Evolutionary conservation across 2,329 filamentous ascomycete genomes (phyloP), one percentile per base, ranked within the genome.

Genomic region (Verticillium alfalfae): DNA sequence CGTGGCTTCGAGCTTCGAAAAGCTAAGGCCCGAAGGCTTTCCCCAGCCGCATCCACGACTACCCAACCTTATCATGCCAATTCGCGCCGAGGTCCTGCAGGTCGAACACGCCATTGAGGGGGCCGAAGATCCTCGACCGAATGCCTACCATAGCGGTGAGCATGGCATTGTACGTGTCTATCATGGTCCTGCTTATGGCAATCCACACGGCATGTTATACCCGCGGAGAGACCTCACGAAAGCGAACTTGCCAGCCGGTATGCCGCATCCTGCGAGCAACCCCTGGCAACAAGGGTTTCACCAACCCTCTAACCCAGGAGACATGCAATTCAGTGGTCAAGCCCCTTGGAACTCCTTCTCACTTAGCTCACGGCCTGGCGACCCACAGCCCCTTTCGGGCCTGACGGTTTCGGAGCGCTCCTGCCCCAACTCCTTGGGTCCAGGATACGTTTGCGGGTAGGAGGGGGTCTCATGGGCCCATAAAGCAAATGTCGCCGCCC

Each of bases 111-210:
- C 84, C 2, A 72, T 87, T 22, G 84, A 86, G 66, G 73, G 71
- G 1, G 73, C 75, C 3, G 73, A 79, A 54, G 84, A 87, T 64
- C 84, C 84, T 9, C 76, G 77, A 2, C 85, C 84, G 13, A 88
- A 88, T 66, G 83, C 85, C 52, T 88, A 84, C 67, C 82, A 81
- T 66, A 84, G 88, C 66, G 69, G 75, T n/a, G 74, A 77, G 56
- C 76, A 79, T 64, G 80, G 83, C 37, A 71, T 84, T 22, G 75
- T 85, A 58, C 81, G 84, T 15, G 79, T 87, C 34, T 87, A 87
- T 64, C 81, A 87, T 64, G 84, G 84, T 0, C 79, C 80, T 2
- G 73, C 76, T 0, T 87, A 84, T 67, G 83, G 84, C 5, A 83
- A 83, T 64, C 78, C 80, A 31, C 72, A 76, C 31, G 76, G 76